phyloP scores from a whole-genome alignment of 352 stramenopile genomes.

The Phytopythium cucurbitacearum region DNA sequence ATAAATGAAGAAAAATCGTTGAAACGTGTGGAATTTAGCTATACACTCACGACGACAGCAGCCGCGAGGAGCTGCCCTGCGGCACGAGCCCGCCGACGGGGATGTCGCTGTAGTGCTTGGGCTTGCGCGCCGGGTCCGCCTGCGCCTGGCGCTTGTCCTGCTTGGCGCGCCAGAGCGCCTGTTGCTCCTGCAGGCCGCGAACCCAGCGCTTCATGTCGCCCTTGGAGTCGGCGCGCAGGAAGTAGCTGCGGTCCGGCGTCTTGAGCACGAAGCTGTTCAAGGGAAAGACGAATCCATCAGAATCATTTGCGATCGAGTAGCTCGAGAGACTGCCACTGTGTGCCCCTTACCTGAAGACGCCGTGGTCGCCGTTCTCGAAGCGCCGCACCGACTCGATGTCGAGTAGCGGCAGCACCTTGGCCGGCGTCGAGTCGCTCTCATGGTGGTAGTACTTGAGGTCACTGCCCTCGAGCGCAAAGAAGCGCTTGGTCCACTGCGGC shows the following conservation, averaged over 20 bases:
- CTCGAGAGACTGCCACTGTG: background rate
- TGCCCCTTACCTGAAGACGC: conserved; percentile 38
- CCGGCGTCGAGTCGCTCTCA: conserved; percentile 50
- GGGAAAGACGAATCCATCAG: background rate
- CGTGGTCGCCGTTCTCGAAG: conserved; percentile 82
- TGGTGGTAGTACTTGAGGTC: conserved; percentile 80
- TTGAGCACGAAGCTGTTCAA: conserved; percentile 74
- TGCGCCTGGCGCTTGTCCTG: conserved; percentile 34
- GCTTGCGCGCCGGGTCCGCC: conserved; percentile 26
- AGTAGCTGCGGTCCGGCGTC: conserved; percentile 69
- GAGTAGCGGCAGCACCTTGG: conserved; percentile 71
- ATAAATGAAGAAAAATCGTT: too few relatives aligned
- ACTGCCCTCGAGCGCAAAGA: conserved; percentile 69
- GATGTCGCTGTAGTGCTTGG: conserved; percentile 78
- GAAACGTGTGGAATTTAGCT: background rate
- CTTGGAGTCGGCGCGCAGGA: conserved; percentile 75
- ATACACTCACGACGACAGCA: conserved; percentile 21
- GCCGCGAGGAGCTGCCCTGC: conserved; percentile 32
- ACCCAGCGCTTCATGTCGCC: conserved; percentile 89
- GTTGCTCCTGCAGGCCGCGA: conserved; percentile 72
- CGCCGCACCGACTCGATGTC: conserved; percentile 71
- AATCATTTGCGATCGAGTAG: background rate
- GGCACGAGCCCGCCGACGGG: conserved; percentile 25
- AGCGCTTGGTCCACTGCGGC: conserved; percentile 79
- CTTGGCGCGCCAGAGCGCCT: conserved; percentile 76